A percentile compares a stretch with the other conserved stretches of the same genome.
These are phyloP conservation scores for Chamaecyparis obtusa DNA, from an alignment of 75 land plant species.

Conservation along the genomic window DNA sequence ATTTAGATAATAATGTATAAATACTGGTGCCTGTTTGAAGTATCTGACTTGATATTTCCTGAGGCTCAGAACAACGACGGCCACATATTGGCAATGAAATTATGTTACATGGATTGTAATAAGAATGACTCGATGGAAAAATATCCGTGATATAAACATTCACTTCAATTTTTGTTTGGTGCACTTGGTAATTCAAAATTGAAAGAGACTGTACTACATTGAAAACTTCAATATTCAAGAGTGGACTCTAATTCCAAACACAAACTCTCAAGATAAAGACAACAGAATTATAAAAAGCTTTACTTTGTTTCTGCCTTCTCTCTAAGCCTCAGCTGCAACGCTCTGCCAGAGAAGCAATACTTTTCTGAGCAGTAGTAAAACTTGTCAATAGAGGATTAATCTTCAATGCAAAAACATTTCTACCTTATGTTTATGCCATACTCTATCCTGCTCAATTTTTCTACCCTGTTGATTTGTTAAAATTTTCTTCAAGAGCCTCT, in stretches of 20 bases:
- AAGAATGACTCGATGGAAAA: not conserved
- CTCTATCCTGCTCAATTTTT: not conserved
- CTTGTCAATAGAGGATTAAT: not conserved
- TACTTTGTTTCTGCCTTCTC: not conserved
- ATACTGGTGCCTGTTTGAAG: not conserved
- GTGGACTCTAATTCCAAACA: not conserved
- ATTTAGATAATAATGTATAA: not conserved
- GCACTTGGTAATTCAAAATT: not conserved
- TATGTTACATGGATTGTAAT: not conserved
- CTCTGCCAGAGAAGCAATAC: not conserved
- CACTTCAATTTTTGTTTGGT: not conserved
- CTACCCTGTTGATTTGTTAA: not conserved
- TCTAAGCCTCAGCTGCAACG: not conserved
- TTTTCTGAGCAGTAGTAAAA: not conserved
- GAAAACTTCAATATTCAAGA: not conserved
- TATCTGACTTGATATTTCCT: not conserved
- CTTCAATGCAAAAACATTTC: constrained; percentile 6
- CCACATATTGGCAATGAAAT: not conserved
- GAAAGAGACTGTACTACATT: not conserved
- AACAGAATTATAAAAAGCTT: not conserved
- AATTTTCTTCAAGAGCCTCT: not conserved
- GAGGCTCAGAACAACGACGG: not conserved
- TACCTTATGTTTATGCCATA: not conserved
- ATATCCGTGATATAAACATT: not conserved
- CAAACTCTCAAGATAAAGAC: not conserved